A percentile compares a stretch with the other conserved stretches of the same genome.
Evolutionary conservation across 345 rosid genomes (phyloP).

Genomic region (Brassica cretica): DNA sequence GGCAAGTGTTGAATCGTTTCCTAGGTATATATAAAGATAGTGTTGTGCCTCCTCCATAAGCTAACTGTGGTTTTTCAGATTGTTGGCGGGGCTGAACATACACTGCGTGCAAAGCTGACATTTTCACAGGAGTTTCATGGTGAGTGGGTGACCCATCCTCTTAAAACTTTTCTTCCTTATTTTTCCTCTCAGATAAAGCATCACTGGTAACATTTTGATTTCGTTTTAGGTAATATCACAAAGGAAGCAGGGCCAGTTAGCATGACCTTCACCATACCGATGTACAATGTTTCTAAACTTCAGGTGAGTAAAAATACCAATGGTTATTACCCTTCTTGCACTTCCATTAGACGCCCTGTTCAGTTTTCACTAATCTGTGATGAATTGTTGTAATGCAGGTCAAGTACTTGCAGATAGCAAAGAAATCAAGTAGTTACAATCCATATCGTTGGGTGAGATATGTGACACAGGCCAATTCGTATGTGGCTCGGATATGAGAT

Average conservation of each 20-base stretch:
- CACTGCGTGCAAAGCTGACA: conserved; percentile 88
- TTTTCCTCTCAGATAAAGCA: neutral
- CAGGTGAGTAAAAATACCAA: conserved; percentile 56
- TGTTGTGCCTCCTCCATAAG: neutral
- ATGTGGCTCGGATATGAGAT: conserved; percentile 74
- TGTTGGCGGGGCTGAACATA: conserved; percentile 90
- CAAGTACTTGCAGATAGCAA: conserved; percentile 95
- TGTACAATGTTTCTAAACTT: conserved; percentile 88
- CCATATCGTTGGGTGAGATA: conserved; percentile 99
- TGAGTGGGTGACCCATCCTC: conserved; percentile 25
- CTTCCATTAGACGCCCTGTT: neutral
- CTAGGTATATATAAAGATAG: conserved; percentile 1
- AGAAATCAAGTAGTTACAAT: conserved; percentile 74
- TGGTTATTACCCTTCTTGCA: neutral
- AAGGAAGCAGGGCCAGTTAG: conserved; percentile 98
- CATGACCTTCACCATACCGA: conserved; percentile 96
- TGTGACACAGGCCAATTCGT: conserved; percentile 96
- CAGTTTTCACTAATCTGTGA: neutral
- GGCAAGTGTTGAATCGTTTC: conserved; percentile 44
- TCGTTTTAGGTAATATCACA: conserved; percentile 76
- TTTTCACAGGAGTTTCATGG: conserved; percentile 93
- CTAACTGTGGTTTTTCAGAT: conserved; percentile 49
- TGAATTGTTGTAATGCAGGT: conserved; percentile 54
- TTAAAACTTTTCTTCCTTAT: neutral
- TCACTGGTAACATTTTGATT: neutral